Evolutionary conservation across 345 rosid genomes (phyloP), one percentile per base, ranked within the genome.

Genomic region (Arabis alpina): DNA sequence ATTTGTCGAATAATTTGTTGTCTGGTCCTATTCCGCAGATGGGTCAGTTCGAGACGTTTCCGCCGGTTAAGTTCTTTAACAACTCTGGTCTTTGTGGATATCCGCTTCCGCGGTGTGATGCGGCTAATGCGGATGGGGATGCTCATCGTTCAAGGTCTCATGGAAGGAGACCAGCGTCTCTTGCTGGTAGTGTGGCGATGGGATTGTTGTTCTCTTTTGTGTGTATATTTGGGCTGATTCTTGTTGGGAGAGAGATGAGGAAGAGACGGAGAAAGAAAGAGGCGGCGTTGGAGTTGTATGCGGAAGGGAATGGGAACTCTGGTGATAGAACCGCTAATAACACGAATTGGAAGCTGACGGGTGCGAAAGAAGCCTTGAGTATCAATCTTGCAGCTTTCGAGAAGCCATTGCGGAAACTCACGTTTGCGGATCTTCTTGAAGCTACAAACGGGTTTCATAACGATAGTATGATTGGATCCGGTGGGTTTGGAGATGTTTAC

Each of bases 401-500:
- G 72, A 94, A 91, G 76, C 97, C 92, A 1, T 80, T 94, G 19
- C 69, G 81, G 61, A 94, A 86, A 80, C 89, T 94, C 48, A 94
- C 96, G 14, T 91, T 89, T 44, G 93, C 93, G 0, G 98, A 91
- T 84, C 96, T 94, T 75, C 92, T 91, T 9, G 86, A 91, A 39
- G 99, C 99, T 7, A 94, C 99, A 0, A 88, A 89, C 44, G 92
- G 91, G 25, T 94, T 94, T 82, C 87, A 91, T 47, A 65, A 89
- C 5, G 92, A 91, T 65, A 86, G 93, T 73, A 79, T 94, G 40
- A 88, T 94, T 40, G 99, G 99, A 4, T 88, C 96, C 0, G 99
- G 99, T 13, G 99, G 99, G 66, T 94, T 94, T 25, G 99, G 99
- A 64, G 97, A 94, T 60, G 99, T 94, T 7, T 91, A 94, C 83